Conservation (phyloP, 1,284 basidiomycete genomes). For the Melampsora larici-populina region DNA sequence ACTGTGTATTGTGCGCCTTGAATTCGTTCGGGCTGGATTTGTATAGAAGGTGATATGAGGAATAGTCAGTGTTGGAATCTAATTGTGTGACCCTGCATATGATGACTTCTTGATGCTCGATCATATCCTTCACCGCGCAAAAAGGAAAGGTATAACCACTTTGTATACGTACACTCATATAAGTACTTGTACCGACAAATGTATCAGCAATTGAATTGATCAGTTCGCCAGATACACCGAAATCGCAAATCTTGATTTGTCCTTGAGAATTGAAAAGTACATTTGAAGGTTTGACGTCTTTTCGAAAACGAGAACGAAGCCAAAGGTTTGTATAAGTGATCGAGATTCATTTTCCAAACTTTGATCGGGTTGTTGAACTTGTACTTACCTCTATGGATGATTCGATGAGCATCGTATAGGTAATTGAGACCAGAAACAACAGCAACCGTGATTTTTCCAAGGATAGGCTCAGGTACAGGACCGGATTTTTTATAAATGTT, state of each 20-base stretch:
- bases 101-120: too few relatives aligned
- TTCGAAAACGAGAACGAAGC: conserved; percentile 8
- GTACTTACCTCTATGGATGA: conserved; percentile 84
- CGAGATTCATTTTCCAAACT: not conserved
- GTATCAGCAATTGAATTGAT: conserved; percentile 99
- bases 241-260: conserved; percentile 97
- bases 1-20: conserved; percentile 96
- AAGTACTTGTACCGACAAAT: conserved; percentile 96
- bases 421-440: conserved; percentile 94
- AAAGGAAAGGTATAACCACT: too few relatives aligned
- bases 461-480: conserved; percentile 80
- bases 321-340: not conserved
- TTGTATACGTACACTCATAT: conserved; percentile 82
- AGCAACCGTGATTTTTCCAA: conserved; percentile 81
- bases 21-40: conserved; percentile 84
- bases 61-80: too few relatives aligned
- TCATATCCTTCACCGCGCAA: too few relatives aligned
- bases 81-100: too few relatives aligned
- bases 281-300: conserved; percentile 98
- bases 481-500: conserved; percentile 91
- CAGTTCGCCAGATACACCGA: conserved; percentile 95
- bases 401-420: conserved; percentile 98
- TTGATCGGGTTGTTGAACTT: too few relatives aligned
- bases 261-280: conserved; percentile 90
- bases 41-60: not conserved